Base-by-base conservation (phyloP, 495 filamentous ascomycete species). In the Penicillium fimorum region DNA sequence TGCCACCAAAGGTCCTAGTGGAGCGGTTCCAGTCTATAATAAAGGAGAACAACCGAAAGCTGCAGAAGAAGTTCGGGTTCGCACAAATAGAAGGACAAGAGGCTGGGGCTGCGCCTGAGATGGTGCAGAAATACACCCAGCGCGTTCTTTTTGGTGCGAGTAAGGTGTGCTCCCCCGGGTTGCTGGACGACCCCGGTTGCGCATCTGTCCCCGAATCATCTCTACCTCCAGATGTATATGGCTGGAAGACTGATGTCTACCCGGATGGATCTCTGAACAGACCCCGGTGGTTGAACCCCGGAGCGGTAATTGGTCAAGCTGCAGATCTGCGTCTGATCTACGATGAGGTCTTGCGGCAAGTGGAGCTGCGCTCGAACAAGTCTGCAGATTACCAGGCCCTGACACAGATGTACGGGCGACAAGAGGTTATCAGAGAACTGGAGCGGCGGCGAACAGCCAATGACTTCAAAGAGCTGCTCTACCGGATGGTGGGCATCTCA, bases 81-180 rank as follows among this genome's bases (percentile, higher is more conserved):
- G 69, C 70, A 7, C 60, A 56, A 9, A 62, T 75, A 20, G 62
- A 73, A 5, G 63, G 64, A 22, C 47, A 50, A 47, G 55, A 65
- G 22, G 29, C 48, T 5, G 62, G 61, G 5, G 62, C 61, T 18
- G 55, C 61, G 4, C 51, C 69, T 1, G 68, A 75, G 38, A 59
- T 58, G 22, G 66, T 80, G 18, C 76, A 72, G 45, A 80, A 75
- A 50, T 85, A 81, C 49, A 74, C 72, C 0, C 82, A 86, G 57
- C 77, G 75, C 7, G 79, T 87, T 13, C 54, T 88, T 2, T 88
- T 86, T 57, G 82, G 76, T 32, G 81, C 84, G 13, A 76, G 81
- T 64, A 88, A 87, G 68, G 60, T 71, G 18, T 87, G 84, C 54
- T 78, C 73, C 49, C 71, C 73, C 2, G 76, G 73, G 27, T 57